Conservation (phyloP, 2,329 filamentous ascomycete genomes). For the Microsporum canis region DNA sequence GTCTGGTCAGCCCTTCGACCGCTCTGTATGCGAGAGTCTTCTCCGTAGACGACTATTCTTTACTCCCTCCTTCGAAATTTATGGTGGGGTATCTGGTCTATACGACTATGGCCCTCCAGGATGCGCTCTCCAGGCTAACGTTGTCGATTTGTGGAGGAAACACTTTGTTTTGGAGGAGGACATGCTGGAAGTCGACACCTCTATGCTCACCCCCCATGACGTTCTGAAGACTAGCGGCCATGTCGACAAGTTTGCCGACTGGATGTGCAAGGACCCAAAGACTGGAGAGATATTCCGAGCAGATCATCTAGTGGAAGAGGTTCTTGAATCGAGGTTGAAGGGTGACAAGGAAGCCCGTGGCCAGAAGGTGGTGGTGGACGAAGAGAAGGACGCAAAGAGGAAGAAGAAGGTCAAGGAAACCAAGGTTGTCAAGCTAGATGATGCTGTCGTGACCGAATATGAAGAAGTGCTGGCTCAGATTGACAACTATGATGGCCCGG, state of each 20-base stretch:
- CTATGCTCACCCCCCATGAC: slow-evolving; percentile 81
- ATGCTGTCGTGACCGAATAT: slow-evolving; percentile 77
- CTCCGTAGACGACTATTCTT: slow-evolving; percentile 86
- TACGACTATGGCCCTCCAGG: slow-evolving; percentile 91
- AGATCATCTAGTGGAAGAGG: slow-evolving; percentile 91
- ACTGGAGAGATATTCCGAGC: slow-evolving; percentile 93
- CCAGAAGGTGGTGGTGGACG: slow-evolving; percentile 53
- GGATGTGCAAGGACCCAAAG: slow-evolving; percentile 99
- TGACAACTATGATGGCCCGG: slow-evolving; percentile 83
- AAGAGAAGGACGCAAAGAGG: slow-evolving; percentile 74
- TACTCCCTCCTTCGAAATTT: slow-evolving; percentile 91
- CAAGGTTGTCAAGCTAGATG: slow-evolving; percentile 74
- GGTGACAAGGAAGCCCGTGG: slow-evolving; percentile 89
- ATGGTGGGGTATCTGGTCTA: slow-evolving; percentile 75
- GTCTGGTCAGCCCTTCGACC: slow-evolving; percentile 82
- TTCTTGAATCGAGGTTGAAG: slow-evolving; percentile 75
- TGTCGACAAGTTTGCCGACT: slow-evolving; percentile 96
- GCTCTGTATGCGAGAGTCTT: slow-evolving; percentile 67
- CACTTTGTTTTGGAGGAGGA: slow-evolving; percentile 89
- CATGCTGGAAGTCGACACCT: slow-evolving; percentile 92
- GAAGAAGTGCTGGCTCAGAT: slow-evolving; percentile 85
- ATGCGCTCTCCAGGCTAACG: slow-evolving; percentile 73
- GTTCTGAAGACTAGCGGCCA: slow-evolving; percentile 94
- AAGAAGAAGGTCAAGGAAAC: slow-evolving; percentile 72
- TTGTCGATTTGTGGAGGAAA: slow-evolving; percentile 81